A percentile compares a stretch with the other conserved stretches of the same genome.
These are phyloP conservation scores for Pezicula carpinea DNA, from an alignment of 2,329 filamentous ascomycete species.

Conservation along the genomic window DNA sequence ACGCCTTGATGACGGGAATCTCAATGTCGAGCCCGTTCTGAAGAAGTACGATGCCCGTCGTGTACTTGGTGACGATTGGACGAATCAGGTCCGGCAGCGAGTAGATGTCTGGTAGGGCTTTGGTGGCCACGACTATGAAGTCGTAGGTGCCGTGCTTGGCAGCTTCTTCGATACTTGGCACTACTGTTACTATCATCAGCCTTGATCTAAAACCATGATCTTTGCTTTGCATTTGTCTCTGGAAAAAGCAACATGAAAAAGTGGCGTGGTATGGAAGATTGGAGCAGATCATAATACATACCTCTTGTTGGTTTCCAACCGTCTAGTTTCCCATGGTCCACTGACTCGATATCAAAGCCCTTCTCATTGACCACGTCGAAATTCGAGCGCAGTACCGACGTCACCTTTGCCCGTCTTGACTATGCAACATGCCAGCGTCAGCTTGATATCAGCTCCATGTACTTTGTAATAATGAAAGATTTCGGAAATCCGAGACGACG, in stretches of 20 bases:
- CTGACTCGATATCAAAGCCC: constrained; percentile 8
- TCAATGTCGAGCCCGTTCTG: constrained; percentile 10
- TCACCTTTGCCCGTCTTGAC: constrained; percentile 4
- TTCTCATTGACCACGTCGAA: constrained; percentile 6
- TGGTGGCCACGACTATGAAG: constrained; percentile 6
- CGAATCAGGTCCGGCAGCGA: constrained; percentile 2
- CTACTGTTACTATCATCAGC: too few species aligned
- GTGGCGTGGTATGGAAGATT: too few species aligned
- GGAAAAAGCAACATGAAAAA: neutral
- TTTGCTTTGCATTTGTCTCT: neutral
- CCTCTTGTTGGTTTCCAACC: constrained; percentile 7
- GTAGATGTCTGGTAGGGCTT: constrained; percentile 4
- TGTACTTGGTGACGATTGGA: constrained; percentile 4
- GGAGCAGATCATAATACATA: neutral
- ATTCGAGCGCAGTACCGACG: constrained; percentile 8
- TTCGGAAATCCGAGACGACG: too few species aligned
- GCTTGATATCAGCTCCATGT: too few species aligned
- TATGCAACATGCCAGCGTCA: too few species aligned
- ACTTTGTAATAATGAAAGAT: too few species aligned
- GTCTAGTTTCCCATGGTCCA: constrained; percentile 8
- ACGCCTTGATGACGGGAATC: constrained; percentile 6
- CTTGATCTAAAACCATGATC: too few species aligned
- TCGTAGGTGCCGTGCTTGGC: constrained; percentile 3
- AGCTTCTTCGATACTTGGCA: neutral
- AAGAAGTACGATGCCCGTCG: constrained; percentile 4